phyloP scores from a whole-genome alignment of 139 green algal species.

The Microglena sp. region DNA sequence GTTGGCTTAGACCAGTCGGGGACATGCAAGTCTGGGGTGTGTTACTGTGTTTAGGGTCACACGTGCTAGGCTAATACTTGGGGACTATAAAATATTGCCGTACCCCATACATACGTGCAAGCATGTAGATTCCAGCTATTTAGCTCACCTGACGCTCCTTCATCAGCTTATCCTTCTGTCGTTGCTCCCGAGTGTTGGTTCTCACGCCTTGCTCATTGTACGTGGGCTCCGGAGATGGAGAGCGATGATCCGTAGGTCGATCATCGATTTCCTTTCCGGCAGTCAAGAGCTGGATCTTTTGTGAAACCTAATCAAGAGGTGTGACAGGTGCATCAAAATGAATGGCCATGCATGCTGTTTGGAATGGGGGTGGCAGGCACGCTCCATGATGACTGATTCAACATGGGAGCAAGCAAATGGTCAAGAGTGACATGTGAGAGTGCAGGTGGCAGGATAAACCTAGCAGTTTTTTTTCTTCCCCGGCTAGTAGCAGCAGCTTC shows the following conservation, averaged over 20 bases:
- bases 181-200: slow-evolving; percentile 73
- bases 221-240: slow-evolving; percentile 69
- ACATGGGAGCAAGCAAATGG: not conserved
- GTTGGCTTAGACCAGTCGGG: no score
- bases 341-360: not conserved
- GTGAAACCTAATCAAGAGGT: not conserved
- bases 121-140: no score
- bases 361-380: not conserved
- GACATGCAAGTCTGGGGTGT: no score
- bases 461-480: no score
- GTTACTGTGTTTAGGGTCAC: no score
- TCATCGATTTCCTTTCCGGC: not conserved
- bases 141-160: slow-evolving; percentile 41
- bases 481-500: no score
- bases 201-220: slow-evolving; percentile 71
- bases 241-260: slow-evolving; percentile 40
- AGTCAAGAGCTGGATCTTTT: slow-evolving; percentile 1
- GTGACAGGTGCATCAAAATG: not conserved
- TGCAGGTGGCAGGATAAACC: not conserved
- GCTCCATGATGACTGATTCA: not conserved
- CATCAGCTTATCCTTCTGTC: slow-evolving; percentile 66
- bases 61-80: no score
- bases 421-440: not conserved
- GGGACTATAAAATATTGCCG: no score
- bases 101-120: no score